Base-by-base conservation (phyloP, 331 rosid genomes). In the Spiraea crenata region DNA sequence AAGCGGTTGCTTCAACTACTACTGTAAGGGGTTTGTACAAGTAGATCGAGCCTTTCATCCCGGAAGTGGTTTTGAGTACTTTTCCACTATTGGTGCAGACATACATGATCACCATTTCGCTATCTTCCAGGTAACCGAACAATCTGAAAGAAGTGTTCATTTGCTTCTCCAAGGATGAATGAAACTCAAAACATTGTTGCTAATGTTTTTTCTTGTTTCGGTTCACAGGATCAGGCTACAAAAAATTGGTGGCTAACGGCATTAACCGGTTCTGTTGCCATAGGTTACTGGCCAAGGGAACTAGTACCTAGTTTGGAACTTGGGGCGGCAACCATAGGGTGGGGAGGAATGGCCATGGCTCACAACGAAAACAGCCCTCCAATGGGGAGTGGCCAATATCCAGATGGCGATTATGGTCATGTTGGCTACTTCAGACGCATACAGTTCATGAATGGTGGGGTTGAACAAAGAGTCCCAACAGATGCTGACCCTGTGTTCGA, bases 21-120 rank as follows among this genome's bases (percentile, higher is more conserved):
- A 17, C 4, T 61, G 76, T 61, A 40, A 72, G 16, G 42, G 69
- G 6, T 72, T 61, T 13, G 25, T 61, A 47, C 69, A 72, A 47
- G 13, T 72, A 2, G 3, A 62, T 60, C 62, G 49, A 59, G 11
- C 7, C 20, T 50, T 72, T n/a, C 69, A 40, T 48, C 69, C 76
- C 5, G 11, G 12, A 61, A 72, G 25, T 17, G 31, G 51, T 13
- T 58, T 12, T 6, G 44, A 15, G 4, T 42, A 62, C 12, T 54
- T 62, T 14, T 72, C 76, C 8, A 34, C 51, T 3, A 12, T 61
- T 1, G 34, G 69, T 3, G 70, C 69, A 37, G 2, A 13, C 45
- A 56, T 13, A 20, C 47, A 20, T 14, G 75, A 71, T 5, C 31
- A n/a, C 19, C 35, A 59, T 25, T 57, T 57, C 20, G 7, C 34